phyloP scores from a whole-genome alignment of 257 asterid species.

The Nicotiana undulata region DNA sequence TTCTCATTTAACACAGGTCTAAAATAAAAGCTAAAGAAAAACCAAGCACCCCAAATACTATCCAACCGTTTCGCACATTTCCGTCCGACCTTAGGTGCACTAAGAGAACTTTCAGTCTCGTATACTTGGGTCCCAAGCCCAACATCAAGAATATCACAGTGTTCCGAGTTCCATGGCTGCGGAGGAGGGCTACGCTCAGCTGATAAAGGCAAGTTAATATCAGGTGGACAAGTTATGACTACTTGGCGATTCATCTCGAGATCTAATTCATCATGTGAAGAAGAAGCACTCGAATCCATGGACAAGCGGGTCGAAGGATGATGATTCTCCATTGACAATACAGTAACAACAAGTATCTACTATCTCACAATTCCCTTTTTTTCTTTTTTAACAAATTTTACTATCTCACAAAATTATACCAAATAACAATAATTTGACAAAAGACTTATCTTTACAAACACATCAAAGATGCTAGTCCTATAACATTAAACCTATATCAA shows the following conservation, averaged over 20 bases:
- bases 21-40: slow-evolving; percentile 89
- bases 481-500: slow-evolving; percentile 25
- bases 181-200: slow-evolving; percentile 76
- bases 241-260: slow-evolving; percentile 73
- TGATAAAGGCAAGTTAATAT: slow-evolving; percentile 73
- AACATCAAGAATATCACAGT: slow-evolving; percentile 75
- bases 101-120: slow-evolving; percentile 50
- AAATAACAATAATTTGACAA: slow-evolving; percentile 25
- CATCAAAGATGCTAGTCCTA: slow-evolving; percentile 17
- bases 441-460: slow-evolving; percentile 14
- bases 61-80: slow-evolving; percentile 74
- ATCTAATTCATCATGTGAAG: slow-evolving; percentile 70
- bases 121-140: slow-evolving; percentile 66
- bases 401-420: slow-evolving; percentile 40
- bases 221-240: slow-evolving; percentile 69
- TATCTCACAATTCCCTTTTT: slow-evolving; percentile 30
- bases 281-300: slow-evolving; percentile 87
- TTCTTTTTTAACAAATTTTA: background rate
- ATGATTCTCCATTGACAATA: slow-evolving; percentile 72
- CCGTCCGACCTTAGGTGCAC: slow-evolving; percentile 52
- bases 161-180: slow-evolving; percentile 63
- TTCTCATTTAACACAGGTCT: slow-evolving; percentile 77
- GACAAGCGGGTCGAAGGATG: slow-evolving; percentile 90
- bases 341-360: slow-evolving; percentile 58
- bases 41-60: slow-evolving; percentile 98